phyloP scores from a whole-genome alignment of 2,329 filamentous ascomycete genomes.

The Fusarium austroafricanum region DNA sequence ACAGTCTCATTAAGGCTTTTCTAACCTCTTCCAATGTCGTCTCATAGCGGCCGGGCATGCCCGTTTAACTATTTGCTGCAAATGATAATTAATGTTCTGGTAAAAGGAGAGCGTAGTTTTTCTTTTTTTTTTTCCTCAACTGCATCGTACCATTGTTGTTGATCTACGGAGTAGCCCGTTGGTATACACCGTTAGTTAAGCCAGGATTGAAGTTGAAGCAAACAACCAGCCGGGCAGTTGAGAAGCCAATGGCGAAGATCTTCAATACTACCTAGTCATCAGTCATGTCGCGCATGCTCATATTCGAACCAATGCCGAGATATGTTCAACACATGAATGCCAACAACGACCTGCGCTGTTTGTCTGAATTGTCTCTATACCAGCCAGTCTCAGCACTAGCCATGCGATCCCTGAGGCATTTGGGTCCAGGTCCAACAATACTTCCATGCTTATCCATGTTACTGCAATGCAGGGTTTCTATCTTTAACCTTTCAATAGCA shows the following conservation, averaged over 20 bases:
- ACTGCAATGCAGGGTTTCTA: constrained; percentile 15
- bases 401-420: constrained; percentile 20
- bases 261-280: constrained; percentile 5
- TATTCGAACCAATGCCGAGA: constrained; percentile 2
- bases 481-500: constrained; percentile 21
- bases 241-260: constrained; percentile 14
- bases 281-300: constrained; percentile 9
- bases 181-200: constrained; percentile 12
- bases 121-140: constrained; percentile 40
- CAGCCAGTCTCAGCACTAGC: constrained; percentile 22
- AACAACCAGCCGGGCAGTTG: constrained; percentile 25
- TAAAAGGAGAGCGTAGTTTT: constrained; percentile 23
- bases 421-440: constrained; percentile 10
- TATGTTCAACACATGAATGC: constrained; percentile 19
- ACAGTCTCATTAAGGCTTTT: constrained; percentile 15
- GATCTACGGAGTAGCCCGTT: constrained; percentile 19
- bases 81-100: constrained; percentile 11
- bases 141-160: constrained; percentile 39
- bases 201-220: constrained; percentile 14
- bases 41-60: constrained; percentile 33
- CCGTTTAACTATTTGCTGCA: constrained; percentile 19
- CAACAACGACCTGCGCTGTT: constrained; percentile 13
- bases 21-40: constrained; percentile 3
- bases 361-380: constrained; percentile 2
- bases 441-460: constrained; percentile 10